phyloP scores from a whole-genome alignment of 1,284 basidiomycete genomes.

The Xanthoconium separans region DNA sequence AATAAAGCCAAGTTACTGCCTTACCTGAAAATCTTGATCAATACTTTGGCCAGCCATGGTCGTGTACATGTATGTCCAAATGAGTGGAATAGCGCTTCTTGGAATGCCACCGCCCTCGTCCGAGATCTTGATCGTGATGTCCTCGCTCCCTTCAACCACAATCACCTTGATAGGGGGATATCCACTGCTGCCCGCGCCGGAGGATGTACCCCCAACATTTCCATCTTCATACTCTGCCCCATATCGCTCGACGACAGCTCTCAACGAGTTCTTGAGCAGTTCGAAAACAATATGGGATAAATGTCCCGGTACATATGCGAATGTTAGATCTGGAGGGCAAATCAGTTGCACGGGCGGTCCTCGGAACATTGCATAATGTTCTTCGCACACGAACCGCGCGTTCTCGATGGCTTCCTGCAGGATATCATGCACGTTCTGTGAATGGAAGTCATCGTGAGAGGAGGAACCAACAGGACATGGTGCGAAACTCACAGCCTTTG shows the following conservation, averaged over 20 bases:
- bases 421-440: slow-evolving; percentile 87
- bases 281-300: slow-evolving; percentile 96
- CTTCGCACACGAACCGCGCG: slow-evolving; percentile 95
- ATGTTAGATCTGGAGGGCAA: slow-evolving; percentile 84
- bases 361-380: slow-evolving; percentile 94
- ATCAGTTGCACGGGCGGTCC: slow-evolving; percentile 96
- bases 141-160: slow-evolving; percentile 92
- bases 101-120: slow-evolving; percentile 97
- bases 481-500: slow-evolving; percentile 65
- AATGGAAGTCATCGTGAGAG: not conserved
- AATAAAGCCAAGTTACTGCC: not conserved
- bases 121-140: slow-evolving; percentile 97
- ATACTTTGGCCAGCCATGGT: slow-evolving; percentile 91
- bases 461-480: not conserved
- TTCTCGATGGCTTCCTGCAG: slow-evolving; percentile 98
- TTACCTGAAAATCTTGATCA: slow-evolving; percentile 72
- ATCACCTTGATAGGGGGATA: slow-evolving; percentile 97
- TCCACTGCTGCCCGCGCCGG: slow-evolving; percentile 1
- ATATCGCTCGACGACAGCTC: slow-evolving; percentile 93
- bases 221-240: slow-evolving; percentile 76
- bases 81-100: slow-evolving; percentile 87
- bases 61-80: slow-evolving; percentile 99
- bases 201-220: not conserved
- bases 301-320: slow-evolving; percentile 96
- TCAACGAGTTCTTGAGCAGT: slow-evolving; percentile 94